A percentile compares a stretch with the other conserved stretches of the same genome.
phyloP scores from a whole-genome alignment of 2,329 filamentous ascomycete genomes.

The Penicillium sp. region DNA sequence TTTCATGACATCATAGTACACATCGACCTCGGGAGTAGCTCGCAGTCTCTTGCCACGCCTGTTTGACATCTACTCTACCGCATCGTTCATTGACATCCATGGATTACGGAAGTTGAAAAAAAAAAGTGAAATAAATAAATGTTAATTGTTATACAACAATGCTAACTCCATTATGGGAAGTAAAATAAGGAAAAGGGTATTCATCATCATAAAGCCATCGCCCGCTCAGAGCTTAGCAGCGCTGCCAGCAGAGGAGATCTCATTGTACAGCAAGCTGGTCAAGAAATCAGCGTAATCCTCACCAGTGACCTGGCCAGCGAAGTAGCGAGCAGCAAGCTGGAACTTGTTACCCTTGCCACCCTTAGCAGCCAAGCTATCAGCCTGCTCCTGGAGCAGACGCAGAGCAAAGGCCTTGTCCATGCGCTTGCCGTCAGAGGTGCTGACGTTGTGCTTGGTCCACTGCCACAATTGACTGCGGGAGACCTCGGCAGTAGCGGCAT shows the following conservation, averaged over 20 bases:
- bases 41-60: no score
- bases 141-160: slow-evolving; percentile 24
- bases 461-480: slow-evolving; percentile 95
- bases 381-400: slow-evolving; percentile 81
- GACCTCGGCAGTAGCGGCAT: slow-evolving; percentile 95
- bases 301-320: slow-evolving; percentile 87
- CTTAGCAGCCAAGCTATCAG: slow-evolving; percentile 71
- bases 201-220: slow-evolving; percentile 27
- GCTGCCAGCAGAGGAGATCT: slow-evolving; percentile 60
- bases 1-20: no score
- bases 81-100: no score
- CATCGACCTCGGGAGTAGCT: no score
- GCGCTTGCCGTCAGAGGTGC: slow-evolving; percentile 83
- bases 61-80: no score
- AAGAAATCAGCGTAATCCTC: slow-evolving; percentile 98
- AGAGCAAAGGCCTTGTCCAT: slow-evolving; percentile 92
- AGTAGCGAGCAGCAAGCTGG: slow-evolving; percentile 87
- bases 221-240: slow-evolving; percentile 63
- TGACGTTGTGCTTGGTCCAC: slow-evolving; percentile 75
- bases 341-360: slow-evolving; percentile 89
- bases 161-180: slow-evolving; percentile 18
- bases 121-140: background rate
- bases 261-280: slow-evolving; percentile 76
- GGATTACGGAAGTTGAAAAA: no score
- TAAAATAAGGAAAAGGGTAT: slow-evolving; percentile 26